phyloP scores from a whole-genome alignment of 306 rosid species.

The Medicago truncatula region MtrunA17r5.0-ANR NC_053044.1:38030001-38030500 shows the following conservation, averaged over 20 bases:
- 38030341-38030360: slow-evolving; percentile 84
- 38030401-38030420: slow-evolving; percentile 33
- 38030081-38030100: slow-evolving; percentile 32
- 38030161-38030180: slow-evolving; percentile 10
- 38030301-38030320: slow-evolving; percentile 91
- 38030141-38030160: neutral
- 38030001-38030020: slow-evolving; percentile 92
- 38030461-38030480: slow-evolving; percentile 36
- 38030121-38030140: slow-evolving; percentile 21
- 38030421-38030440: slow-evolving; percentile 28
- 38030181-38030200: neutral
- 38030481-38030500: slow-evolving; percentile 88
- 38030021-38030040: slow-evolving; percentile 96
- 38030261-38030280: slow-evolving; percentile 22
- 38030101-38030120: slow-evolving; percentile 29
- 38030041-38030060: slow-evolving; percentile 98
- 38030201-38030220: slow-evolving; percentile 4
- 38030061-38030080: slow-evolving; percentile 86
- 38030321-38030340: slow-evolving; percentile 92
- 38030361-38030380: slow-evolving; percentile 92
- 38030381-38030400: slow-evolving; percentile 85
- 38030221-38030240: neutral
- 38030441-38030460: slow-evolving; percentile 25
- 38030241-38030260: slow-evolving; percentile 13
- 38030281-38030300: slow-evolving; percentile 96